Evolutionary conservation across 1,284 basidiomycete species (phyloP), one percentile per base, ranked within the genome.

Genomic region (Cryptococcus floricola): DNA sequence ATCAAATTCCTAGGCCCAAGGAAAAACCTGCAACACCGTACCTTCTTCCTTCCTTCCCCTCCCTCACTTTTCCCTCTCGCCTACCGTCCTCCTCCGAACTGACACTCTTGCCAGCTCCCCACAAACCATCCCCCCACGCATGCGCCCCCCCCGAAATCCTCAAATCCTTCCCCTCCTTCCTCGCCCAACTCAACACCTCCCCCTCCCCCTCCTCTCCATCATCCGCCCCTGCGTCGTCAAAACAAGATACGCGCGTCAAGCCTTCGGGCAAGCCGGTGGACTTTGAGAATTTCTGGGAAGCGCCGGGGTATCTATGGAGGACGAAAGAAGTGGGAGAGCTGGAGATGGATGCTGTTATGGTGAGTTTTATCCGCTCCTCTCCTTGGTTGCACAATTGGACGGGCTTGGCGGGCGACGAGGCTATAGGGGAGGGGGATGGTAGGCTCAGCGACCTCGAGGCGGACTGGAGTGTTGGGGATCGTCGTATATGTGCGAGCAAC

Each of bases 1-100:
- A 92, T 92, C 60, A 83, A 81, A 67, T 92, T 92, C 73, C 52
- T 91, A 18, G 89, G 89, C 51, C 87, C 83, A 77, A 82, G 88
- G 28, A 72, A 78, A 46, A 85, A 82, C 79, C 80, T 85, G 25
- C 75, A 80, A 47, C 52, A 66, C 56, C 77, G 85, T 87, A 60
- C 67, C 83, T 71, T 19, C 31, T 31, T n/a, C n/a, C n/a, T n/a
- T n/a, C n/a, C n/a, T 10, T 31, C 31, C 10, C 10, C 31, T 34
- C 7, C 31, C 31, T 1, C 4, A 2, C 2, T 4, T 19, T 19
- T 19, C 19, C 2, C 19, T 19, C 19, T 19, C 19, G 19, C 19
- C 19, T 2, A 19, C 19, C 23, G 23, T 23, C 23, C 31, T 34
- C 31, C 31, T 1, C 1, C 6, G 7, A 34, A 2, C 31, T 34